phyloP scores from a whole-genome alignment of 257 asterid genomes.

The Thymus mandschuricus region DNA sequence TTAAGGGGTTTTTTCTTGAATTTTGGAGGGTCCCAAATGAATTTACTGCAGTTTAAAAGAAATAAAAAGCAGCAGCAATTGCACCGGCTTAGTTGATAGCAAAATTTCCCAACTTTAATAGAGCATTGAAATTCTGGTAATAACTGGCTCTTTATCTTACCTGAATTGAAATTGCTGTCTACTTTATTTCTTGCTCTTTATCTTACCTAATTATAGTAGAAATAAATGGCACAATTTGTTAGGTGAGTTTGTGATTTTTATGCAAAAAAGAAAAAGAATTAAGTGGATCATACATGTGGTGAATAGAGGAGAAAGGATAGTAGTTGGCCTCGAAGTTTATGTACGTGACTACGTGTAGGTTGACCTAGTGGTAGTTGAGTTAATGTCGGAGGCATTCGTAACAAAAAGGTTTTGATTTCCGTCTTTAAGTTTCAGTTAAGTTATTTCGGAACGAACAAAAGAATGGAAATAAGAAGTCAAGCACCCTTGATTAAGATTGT shows the following conservation, averaged over 20 bases:
- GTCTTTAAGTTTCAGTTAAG: too few species aligned
- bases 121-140: constrained; percentile 10
- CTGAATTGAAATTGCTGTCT: too few species aligned
- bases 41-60: constrained; percentile 17
- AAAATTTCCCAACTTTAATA: neutral
- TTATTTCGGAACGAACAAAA: too few species aligned
- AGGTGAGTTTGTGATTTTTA: constrained; percentile 28
- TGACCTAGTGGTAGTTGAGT: too few species aligned
- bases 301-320: too few species aligned
- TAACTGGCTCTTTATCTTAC: neutral
- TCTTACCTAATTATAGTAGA: constrained; percentile 22
- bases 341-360: too few species aligned
- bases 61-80: constrained; percentile 19
- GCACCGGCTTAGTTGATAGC: constrained; percentile 49
- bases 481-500: too few species aligned
- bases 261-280: neutral
- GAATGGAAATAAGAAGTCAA: too few species aligned
- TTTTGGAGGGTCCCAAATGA: constrained; percentile 27
- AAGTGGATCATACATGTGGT: too few species aligned
- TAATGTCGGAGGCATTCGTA: too few species aligned
- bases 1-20: constrained; percentile 3
- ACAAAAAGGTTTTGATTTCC: too few species aligned
- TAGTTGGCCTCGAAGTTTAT: too few species aligned
- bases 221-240: constrained; percentile 40
- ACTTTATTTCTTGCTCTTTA: neutral